Percentiles rank a stretch among this genome's conserved stretches.
Conservation (phyloP, 2,329 filamentous ascomycete genomes). For the Stemphylium lycopersici region DNA sequence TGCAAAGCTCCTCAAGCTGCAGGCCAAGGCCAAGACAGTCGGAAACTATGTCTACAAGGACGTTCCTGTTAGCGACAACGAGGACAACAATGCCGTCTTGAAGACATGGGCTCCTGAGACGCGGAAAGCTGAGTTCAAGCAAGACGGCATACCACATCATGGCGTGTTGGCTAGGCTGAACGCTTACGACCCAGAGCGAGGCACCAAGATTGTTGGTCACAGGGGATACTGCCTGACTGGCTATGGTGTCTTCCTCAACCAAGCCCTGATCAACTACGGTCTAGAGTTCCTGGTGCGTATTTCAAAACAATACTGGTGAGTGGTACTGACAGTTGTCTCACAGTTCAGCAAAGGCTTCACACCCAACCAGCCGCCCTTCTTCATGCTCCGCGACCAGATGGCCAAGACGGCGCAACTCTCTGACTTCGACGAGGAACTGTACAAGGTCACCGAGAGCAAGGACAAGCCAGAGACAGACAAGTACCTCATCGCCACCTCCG, state of each 20-base stretch:
- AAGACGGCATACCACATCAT: constrained; percentile 84
- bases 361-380: constrained; percentile 63
- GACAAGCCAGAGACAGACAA: constrained; percentile 85
- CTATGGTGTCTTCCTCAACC: constrained; percentile 89
- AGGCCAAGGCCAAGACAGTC: constrained; percentile 80
- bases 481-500: constrained; percentile 75
- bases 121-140: constrained; percentile 77
- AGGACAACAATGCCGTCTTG: constrained; percentile 83
- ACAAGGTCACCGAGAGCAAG: constrained; percentile 87
- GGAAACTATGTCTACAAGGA: constrained; percentile 92
- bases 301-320: background rate
- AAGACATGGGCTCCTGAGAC: constrained; percentile 82
- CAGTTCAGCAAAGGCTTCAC: constrained; percentile 75
- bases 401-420: constrained; percentile 97
- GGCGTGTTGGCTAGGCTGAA: constrained; percentile 88
- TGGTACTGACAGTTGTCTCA: background rate
- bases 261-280: constrained; percentile 93
- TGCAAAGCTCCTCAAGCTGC: constrained; percentile 75
- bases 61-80: constrained; percentile 81
- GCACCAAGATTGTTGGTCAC: constrained; percentile 84
- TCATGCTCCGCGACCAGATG: constrained; percentile 96
- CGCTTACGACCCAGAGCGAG: constrained; percentile 88
- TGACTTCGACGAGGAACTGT: constrained; percentile 96
- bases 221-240: constrained; percentile 90
- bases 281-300: constrained; percentile 8